A percentile compares a stretch with the other conserved stretches of the same genome.
phyloP scores from a whole-genome alignment of 768 basidiomycete species.

The Rhodosporidiobolus odoratus region DNA sequence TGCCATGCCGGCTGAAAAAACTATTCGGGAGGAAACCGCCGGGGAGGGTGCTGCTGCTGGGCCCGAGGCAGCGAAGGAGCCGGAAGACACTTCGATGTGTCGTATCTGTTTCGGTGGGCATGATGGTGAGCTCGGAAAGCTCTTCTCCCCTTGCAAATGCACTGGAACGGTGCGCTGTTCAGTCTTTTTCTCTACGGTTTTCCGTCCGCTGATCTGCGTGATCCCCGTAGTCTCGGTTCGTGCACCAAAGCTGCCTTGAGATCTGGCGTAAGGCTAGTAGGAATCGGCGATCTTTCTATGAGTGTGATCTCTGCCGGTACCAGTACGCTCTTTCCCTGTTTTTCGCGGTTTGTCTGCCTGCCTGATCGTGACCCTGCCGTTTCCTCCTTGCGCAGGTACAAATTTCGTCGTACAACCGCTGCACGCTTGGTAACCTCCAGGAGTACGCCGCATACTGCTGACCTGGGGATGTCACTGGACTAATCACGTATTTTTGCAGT shows the following conservation, averaged over 20 bases:
- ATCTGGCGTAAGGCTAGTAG: conserved; percentile 20
- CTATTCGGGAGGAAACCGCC: not conserved
- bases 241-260: conserved; percentile 19
- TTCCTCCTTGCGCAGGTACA: conserved; percentile 10
- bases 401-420: conserved; percentile 1
- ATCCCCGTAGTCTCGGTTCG: conserved; percentile 11
- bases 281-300: conserved; percentile 9
- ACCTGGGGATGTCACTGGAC: too few species aligned
- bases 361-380: not conserved
- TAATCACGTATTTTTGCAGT: not conserved
- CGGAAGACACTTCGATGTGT: conserved; percentile 4
- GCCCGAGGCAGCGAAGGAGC: too few species aligned
- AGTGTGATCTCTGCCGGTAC: conserved; percentile 2
- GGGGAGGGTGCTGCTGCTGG: too few species aligned
- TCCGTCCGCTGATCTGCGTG: not conserved
- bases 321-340: not conserved
- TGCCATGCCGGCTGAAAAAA: not conserved
- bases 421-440: conserved; percentile 7
- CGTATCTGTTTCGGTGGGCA: conserved; percentile 31
- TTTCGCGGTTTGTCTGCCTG: not conserved
- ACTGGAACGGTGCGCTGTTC: conserved; percentile 13
- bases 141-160: conserved; percentile 27
- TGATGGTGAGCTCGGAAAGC: conserved; percentile 20
- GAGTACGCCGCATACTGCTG: too few species aligned
- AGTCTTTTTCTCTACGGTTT: not conserved